phyloP scores from a whole-genome alignment of 164 flowering plant genomes.

The Stephania japonica region DNA sequence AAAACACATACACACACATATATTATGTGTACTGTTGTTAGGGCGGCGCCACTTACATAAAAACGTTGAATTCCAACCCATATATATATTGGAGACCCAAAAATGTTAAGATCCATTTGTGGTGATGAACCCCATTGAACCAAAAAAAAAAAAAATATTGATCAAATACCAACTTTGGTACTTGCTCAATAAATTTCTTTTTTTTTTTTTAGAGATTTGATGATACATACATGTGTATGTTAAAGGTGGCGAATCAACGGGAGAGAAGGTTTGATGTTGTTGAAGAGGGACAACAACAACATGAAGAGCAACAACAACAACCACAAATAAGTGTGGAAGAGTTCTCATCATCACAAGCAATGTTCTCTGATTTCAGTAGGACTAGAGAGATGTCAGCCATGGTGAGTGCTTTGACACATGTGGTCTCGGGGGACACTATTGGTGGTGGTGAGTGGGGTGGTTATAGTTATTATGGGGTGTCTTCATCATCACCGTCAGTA shows the following conservation, averaged over 20 bases:
- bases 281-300: neutral
- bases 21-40: neutral
- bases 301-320: neutral
- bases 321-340: too few relatives aligned
- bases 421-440: slow-evolving; percentile 38
- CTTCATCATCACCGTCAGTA: too few relatives aligned
- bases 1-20: too few relatives aligned
- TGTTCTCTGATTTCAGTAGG: slow-evolving; percentile 24
- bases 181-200: neutral
- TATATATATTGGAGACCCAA: neutral
- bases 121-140: too few relatives aligned
- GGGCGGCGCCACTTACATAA: slow-evolving; percentile 3
- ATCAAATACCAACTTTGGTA: neutral
- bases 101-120: too few relatives aligned
- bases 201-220: too few relatives aligned
- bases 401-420: slow-evolving; percentile 50
- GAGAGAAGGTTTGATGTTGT: slow-evolving; percentile 1
- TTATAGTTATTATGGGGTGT: neutral
- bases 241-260: slow-evolving; percentile 45
- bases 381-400: slow-evolving; percentile 45
- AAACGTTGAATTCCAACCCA: slow-evolving; percentile 4
- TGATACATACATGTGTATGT: slow-evolving; percentile 24
- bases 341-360: neutral
- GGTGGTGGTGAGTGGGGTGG: neutral
- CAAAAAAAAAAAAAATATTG: neutral